Percentiles rank a stretch among this genome's conserved stretches.
Evolutionary conservation across 768 basidiomycete genomes (phyloP).

Genomic region (Agaricus sinodeliciosus): DNA sequence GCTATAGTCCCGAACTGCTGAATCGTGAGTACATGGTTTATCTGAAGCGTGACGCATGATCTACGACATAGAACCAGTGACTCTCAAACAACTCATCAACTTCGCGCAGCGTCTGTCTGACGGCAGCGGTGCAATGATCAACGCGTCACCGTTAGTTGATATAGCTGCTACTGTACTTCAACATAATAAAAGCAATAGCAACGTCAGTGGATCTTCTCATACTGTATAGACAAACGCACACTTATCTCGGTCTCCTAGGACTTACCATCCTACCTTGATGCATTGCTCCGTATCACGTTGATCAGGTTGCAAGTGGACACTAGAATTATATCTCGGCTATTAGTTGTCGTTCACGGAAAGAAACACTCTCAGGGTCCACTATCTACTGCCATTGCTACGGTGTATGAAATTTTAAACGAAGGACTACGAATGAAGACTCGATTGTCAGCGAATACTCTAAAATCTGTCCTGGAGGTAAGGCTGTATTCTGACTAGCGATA

Average conservation of each 20-base stretch:
- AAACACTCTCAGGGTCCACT: conserved; percentile 19
- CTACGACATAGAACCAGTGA: conserved; percentile 30
- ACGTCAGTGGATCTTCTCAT: conserved; percentile 30
- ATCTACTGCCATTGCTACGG: conserved; percentile 28
- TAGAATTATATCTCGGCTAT: conserved; percentile 35
- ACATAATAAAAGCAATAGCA: conserved; percentile 50
- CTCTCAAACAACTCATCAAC: conserved; percentile 45
- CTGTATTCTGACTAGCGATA: background rate
- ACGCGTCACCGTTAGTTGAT: conserved; percentile 50
- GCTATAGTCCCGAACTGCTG: conserved; percentile 46
- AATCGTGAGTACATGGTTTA: conserved; percentile 34
- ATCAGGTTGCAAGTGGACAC: conserved; percentile 42
- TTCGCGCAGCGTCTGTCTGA: conserved; percentile 57
- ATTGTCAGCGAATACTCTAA: conserved; percentile 40
- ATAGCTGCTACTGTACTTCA: conserved; percentile 48
- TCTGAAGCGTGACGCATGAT: background rate
- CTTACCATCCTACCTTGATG: conserved; percentile 51
- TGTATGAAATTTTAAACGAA: conserved; percentile 49
- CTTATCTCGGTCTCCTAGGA: conserved; percentile 34
- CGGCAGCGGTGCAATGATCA: conserved; percentile 36
- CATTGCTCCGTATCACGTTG: conserved; percentile 48
- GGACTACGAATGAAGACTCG: conserved; percentile 48
- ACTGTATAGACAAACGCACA: background rate
- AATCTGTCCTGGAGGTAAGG: conserved; percentile 47
- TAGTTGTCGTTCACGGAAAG: conserved; percentile 41